Percentiles rank a stretch among this genome's conserved stretches.
phyloP scores from a whole-genome alignment of 169 alveolate genomes.

The Cyclospora cayetanensis region DNA sequence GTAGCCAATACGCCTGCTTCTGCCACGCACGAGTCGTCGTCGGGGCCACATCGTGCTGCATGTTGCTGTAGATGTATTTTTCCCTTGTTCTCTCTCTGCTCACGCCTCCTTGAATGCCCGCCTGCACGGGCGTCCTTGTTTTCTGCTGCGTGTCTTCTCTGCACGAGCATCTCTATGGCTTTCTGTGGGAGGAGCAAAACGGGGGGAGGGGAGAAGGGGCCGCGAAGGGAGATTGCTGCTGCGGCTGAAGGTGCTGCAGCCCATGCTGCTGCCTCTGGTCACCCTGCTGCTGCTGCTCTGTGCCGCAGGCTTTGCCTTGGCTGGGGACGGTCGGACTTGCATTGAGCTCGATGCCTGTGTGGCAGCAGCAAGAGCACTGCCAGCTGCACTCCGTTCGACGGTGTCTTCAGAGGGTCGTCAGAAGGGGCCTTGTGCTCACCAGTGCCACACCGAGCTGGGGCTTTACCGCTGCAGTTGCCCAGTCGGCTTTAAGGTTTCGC shows the following conservation, averaged over 20 bases:
- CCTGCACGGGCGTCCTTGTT: neutral
- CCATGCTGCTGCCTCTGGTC: too few species aligned
- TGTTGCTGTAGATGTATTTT: neutral
- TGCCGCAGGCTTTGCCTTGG: slow-evolving; percentile 49
- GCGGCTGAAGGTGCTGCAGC: too few species aligned
- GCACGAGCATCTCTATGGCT: neutral
- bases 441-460: slow-evolving; percentile 4
- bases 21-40: neutral
- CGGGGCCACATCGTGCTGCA: neutral
- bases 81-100: neutral
- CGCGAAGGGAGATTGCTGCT: neutral
- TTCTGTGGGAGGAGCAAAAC: neutral
- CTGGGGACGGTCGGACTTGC: slow-evolving; percentile 73
- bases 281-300: neutral
- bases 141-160: neutral
- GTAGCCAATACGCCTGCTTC: neutral
- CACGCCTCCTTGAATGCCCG: neutral
- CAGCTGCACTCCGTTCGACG: neutral
- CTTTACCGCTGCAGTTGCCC: slow-evolving; percentile 30
- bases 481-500: neutral
- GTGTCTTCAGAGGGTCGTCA: neutral
- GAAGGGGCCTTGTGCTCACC: neutral
- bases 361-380: neutral
- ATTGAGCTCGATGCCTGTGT: slow-evolving; percentile 77
- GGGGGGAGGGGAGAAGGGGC: neutral